Evolutionary conservation across 2,329 filamentous ascomycete species (phyloP).

Genomic region (Cladorrhinum sp.): DNA sequence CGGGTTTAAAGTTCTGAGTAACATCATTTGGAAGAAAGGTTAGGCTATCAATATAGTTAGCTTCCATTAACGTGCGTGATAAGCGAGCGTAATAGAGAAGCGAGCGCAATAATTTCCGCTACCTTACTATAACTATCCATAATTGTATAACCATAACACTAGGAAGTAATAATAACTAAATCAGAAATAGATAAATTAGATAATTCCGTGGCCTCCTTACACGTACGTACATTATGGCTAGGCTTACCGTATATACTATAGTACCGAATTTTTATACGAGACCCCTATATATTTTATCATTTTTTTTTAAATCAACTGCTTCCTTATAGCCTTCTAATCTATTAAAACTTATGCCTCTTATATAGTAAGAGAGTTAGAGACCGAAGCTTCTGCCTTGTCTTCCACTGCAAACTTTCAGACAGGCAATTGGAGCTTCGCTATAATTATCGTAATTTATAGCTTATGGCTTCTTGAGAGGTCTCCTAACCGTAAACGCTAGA

Average conservation of each 20-base stretch:
- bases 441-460: too few species aligned
- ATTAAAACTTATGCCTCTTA: too few species aligned
- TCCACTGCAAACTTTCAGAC: too few species aligned
- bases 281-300: background rate
- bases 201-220: conserved; percentile 8
- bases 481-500: too few species aligned
- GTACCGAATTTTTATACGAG: background rate
- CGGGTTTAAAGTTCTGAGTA: too few species aligned
- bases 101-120: background rate
- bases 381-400: too few species aligned
- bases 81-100: background rate
- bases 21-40: too few species aligned
- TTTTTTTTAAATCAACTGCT: background rate
- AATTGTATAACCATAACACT: conserved; percentile 5
- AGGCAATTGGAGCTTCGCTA: too few species aligned
- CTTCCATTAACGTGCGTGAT: conserved; percentile 2
- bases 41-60: too few species aligned
- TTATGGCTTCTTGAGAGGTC: too few species aligned
- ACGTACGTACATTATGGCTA: conserved; percentile 11
- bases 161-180: conserved; percentile 8
- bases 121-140: conserved; percentile 1
- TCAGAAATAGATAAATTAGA: conserved; percentile 8
- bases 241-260: conserved; percentile 8
- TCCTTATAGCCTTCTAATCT: too few species aligned
- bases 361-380: too few species aligned